Percentiles rank a stretch among this genome's conserved stretches.
These are phyloP conservation scores for Yamadazyma laniorum DNA, from an alignment of 805 yeast species.

Conservation along the genomic window DNA sequence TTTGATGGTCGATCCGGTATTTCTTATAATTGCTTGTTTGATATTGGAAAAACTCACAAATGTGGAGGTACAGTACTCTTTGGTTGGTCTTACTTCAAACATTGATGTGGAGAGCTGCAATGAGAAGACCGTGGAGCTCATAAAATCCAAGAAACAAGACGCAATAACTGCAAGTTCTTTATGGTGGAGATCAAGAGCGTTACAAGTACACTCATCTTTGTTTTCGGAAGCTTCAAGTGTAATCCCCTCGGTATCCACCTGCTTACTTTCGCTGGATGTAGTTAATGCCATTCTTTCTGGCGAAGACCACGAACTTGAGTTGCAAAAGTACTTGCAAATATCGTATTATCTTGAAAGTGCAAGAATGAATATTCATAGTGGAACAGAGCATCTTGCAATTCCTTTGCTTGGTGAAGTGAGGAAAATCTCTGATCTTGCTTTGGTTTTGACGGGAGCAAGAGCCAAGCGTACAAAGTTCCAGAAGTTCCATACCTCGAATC, in stretches of 20 bases:
- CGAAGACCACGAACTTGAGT: conserved; percentile 27
- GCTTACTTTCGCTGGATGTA: conserved; percentile 35
- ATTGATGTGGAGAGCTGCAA: conserved; percentile 4
- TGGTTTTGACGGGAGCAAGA: conserved; percentile 79
- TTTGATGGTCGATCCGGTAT: conserved; percentile 37
- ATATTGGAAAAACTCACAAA: conserved; percentile 44
- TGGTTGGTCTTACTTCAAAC: conserved; percentile 3
- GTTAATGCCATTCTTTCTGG: conserved; percentile 28
- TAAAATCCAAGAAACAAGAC: conserved; percentile 17
- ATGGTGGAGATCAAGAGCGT: conserved; percentile 78
- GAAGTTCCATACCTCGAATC: conserved; percentile 63
- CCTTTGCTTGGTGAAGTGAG: conserved; percentile 57
- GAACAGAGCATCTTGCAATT: conserved; percentile 59
- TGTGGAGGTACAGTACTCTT: conserved; percentile 16
- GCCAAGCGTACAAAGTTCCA: conserved; percentile 88
- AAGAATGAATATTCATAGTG: conserved; percentile 58
- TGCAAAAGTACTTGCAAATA: conserved; percentile 39
- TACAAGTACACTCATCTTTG: conserved; percentile 63
- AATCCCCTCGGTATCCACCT: conserved; percentile 41
- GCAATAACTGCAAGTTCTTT: conserved; percentile 46
- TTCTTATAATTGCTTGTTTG: conserved; percentile 27
- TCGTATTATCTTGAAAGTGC: conserved; percentile 66
- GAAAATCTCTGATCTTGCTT: conserved; percentile 55
- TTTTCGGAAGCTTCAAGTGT: conserved; percentile 60
- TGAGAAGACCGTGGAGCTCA: conserved; percentile 10